A percentile compares a stretch with the other conserved stretches of the same genome.
phyloP scores from a whole-genome alignment of 2,329 filamentous ascomycete genomes.

The Fusarium guadeloupense region DNA sequence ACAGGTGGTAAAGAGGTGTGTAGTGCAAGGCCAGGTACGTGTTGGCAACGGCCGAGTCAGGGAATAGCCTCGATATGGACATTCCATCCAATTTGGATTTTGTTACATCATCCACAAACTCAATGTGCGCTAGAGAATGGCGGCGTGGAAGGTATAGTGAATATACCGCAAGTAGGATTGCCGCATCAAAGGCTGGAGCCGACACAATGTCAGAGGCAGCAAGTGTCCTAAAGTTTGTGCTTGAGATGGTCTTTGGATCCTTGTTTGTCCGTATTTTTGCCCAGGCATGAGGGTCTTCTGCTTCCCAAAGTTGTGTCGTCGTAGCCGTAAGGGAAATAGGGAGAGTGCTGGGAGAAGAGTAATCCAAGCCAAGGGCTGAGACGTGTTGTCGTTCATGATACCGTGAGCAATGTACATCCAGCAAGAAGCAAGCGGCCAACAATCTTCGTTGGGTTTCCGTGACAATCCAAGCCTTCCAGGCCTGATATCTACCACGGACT shows the following conservation, averaged over 20 bases:
- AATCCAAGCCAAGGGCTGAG: slow-evolving; percentile 49
- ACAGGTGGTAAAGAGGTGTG: slow-evolving; percentile 66
- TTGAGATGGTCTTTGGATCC: slow-evolving; percentile 39
- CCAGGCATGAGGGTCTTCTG: slow-evolving; percentile 58
- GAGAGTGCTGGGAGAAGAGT: slow-evolving; percentile 47
- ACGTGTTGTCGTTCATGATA: slow-evolving; percentile 61
- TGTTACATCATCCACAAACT: slow-evolving; percentile 38
- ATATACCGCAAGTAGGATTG: slow-evolving; percentile 53
- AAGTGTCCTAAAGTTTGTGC: slow-evolving; percentile 47
- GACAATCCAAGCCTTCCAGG: slow-evolving; percentile 64
- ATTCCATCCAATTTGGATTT: slow-evolving; percentile 38
- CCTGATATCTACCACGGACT: slow-evolving; percentile 44
- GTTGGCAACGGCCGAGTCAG: slow-evolving; percentile 56
- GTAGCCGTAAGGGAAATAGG: slow-evolving; percentile 58
- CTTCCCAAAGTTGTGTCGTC: slow-evolving; percentile 60
- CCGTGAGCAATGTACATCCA: slow-evolving; percentile 64
- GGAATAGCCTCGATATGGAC: slow-evolving; percentile 54
- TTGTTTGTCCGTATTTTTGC: slow-evolving; percentile 45
- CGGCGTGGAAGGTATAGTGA: slow-evolving; percentile 52
- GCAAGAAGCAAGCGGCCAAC: slow-evolving; percentile 64
- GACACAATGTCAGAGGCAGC: slow-evolving; percentile 49
- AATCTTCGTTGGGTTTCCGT: slow-evolving; percentile 63
- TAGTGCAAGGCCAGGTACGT: slow-evolving; percentile 66
- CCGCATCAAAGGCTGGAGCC: slow-evolving; percentile 51
- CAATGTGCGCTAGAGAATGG: slow-evolving; percentile 41